Evolutionary conservation across 495 filamentous ascomycete genomes (phyloP).

Genomic region (Pyrenula aspistea): DNA sequence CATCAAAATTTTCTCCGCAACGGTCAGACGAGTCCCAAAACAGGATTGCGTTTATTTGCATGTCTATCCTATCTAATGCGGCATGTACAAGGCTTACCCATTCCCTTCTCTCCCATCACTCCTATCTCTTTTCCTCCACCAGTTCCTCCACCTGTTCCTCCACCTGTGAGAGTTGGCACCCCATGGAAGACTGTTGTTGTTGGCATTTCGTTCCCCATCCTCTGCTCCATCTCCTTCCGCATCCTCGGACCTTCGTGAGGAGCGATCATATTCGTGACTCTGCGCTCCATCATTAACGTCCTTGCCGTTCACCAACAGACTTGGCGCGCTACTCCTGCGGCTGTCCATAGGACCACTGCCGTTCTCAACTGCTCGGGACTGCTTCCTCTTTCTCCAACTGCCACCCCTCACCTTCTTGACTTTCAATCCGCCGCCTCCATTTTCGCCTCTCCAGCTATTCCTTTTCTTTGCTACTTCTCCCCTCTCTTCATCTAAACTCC

Average conservation of each 20-base stretch:
- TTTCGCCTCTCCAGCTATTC: background rate
- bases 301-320: slow-evolving; percentile 8
- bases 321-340: background rate
- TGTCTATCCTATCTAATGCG: no score
- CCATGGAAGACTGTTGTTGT: background rate
- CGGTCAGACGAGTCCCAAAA: no score
- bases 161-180: background rate
- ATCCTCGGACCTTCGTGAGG: background rate
- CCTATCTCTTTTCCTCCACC: slow-evolving; percentile 12
- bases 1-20: no score
- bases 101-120: background rate
- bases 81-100: no score
- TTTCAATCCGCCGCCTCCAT: background rate
- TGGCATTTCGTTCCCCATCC: background rate
- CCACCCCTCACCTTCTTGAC: background rate
- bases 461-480: slow-evolving; percentile 16
- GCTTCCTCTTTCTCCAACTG: background rate
- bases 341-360: slow-evolving; percentile 2
- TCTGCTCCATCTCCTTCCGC: background rate
- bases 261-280: no score
- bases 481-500: slow-evolving; percentile 10
- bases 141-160: slow-evolving; percentile 20
- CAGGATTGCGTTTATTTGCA: no score
- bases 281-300: slow-evolving; percentile 23
- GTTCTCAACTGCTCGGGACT: background rate